phyloP scores from a whole-genome alignment of 306 rosid species.

The Glycyrrhiza uralensis region DNA sequence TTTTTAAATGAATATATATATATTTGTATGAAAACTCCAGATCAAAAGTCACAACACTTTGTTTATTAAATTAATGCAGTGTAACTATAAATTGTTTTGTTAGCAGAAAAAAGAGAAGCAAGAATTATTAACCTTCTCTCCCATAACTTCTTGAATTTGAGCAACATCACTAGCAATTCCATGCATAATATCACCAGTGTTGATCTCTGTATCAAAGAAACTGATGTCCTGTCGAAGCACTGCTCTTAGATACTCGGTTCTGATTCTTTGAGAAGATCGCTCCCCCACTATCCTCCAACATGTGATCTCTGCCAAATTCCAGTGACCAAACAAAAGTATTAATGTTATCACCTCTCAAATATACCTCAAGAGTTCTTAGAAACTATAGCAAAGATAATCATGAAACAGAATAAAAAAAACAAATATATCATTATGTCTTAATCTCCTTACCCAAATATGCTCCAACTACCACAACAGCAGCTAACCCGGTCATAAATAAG shows the following conservation, averaged over 20 bases:
- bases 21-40: too few relatives aligned
- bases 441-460: constrained; percentile 72
- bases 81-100: too few relatives aligned
- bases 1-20: too few relatives aligned
- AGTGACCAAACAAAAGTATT: neutral
- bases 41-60: too few relatives aligned
- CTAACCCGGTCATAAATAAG: constrained; percentile 60
- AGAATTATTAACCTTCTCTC: constrained; percentile 69
- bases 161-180: constrained; percentile 96
- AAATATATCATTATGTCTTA: neutral
- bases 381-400: neutral
- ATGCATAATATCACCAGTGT: constrained; percentile 83
- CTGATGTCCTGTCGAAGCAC: constrained; percentile 75
- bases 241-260: constrained; percentile 67
- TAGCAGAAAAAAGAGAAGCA: too few relatives aligned
- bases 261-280: constrained; percentile 75
- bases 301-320: constrained; percentile 70
- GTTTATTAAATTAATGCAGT: too few relatives aligned
- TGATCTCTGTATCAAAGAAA: constrained; percentile 60
- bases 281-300: constrained; percentile 97
- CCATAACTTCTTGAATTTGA: constrained; percentile 92
- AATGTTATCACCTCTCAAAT: neutral
- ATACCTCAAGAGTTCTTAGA: neutral
- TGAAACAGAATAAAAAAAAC: neutral
- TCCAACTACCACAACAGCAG: constrained; percentile 72